Base-by-base conservation (phyloP, 2,329 filamentous ascomycete species). In the Penicillium aurantiogriseum region DNA sequence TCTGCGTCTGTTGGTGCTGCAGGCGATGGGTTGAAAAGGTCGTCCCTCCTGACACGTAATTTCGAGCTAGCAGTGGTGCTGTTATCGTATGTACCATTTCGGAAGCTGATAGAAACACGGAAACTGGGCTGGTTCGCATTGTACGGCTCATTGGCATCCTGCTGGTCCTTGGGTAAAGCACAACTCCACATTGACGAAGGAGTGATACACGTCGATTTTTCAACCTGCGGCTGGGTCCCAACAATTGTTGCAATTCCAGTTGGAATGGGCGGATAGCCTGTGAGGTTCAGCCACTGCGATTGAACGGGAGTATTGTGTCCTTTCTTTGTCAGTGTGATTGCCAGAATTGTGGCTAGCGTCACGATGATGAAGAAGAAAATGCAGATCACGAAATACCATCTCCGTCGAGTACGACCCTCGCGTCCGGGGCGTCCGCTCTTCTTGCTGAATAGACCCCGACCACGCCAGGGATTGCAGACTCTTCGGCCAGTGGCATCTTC, bases 141-240 rank as follows among this genome's bases (percentile, higher is more conserved):
- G 67, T 87, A 90, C 0, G 87, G 86, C 2, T 80, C 77, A 43
- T 88, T 84, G 1, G 82, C 80, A 4, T 81, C 75, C 43, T 92
- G 89, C 58, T 90, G 77, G 64, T 92, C 90, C 70, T 91, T 91
- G 2, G 92, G 91, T 17, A 96, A 75, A 11, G 87, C 83, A 72
- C 92, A 97, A 70, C 89, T 95, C 92, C 92, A 97, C 54, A 94
- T 74, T 0, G 89, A 90, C 4, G 85, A 80, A 0, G 88, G 88
- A 8, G 81, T 78, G 4, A 92, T 86, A 65, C 92, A 97, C 7
- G 83, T 85, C 23, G 84, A 84, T 53, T 85, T 82, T n/a, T 84
- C 77, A 2, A 82, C 76, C 0, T 83, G 82, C 49, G 88, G 86
- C 64, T 90, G 84, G 0, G 91, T 85, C 5, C 88, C 88, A 17